Percentiles rank a stretch among this genome's conserved stretches.
These are phyloP conservation scores for Candida insectalens DNA, from an alignment of 805 yeast genomes.

Conservation along the genomic window DNA sequence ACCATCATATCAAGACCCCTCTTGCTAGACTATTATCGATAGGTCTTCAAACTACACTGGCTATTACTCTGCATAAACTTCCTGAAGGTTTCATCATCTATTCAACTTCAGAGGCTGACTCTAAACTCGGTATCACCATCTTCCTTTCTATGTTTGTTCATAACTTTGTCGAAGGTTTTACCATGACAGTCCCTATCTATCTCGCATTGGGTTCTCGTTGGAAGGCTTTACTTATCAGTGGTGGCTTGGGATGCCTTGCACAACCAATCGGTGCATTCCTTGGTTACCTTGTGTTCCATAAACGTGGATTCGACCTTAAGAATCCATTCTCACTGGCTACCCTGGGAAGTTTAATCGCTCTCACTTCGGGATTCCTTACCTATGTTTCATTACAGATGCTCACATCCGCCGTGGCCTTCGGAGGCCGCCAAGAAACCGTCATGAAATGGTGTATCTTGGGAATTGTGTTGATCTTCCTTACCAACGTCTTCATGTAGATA, in stretches of 20 bases:
- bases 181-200: slow-evolving; percentile 85
- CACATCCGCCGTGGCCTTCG: slow-evolving; percentile 71
- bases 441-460: slow-evolving; percentile 55
- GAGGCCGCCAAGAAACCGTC: slow-evolving; percentile 57
- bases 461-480: slow-evolving; percentile 42
- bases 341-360: slow-evolving; percentile 56
- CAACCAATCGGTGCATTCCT: slow-evolving; percentile 85
- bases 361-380: slow-evolving; percentile 77
- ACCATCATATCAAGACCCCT: slow-evolving; percentile 73
- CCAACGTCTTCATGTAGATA: slow-evolving; percentile 25
- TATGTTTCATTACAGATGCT: slow-evolving; percentile 83
- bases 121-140: slow-evolving; percentile 65
- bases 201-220: slow-evolving; percentile 56
- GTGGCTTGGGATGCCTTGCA: slow-evolving; percentile 68
- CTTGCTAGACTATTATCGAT: slow-evolving; percentile 71
- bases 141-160: slow-evolving; percentile 82
- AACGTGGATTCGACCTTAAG: slow-evolving; percentile 25
- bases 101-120: slow-evolving; percentile 62
- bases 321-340: slow-evolving; percentile 30
- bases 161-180: slow-evolving; percentile 89
- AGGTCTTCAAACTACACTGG: slow-evolving; percentile 84
- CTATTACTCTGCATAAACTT: slow-evolving; percentile 78
- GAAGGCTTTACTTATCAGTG: slow-evolving; percentile 56
- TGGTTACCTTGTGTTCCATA: slow-evolving; percentile 45
- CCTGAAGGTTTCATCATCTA: slow-evolving; percentile 94